A percentile compares a stretch with the other conserved stretches of the same genome.
Conservation (phyloP, 208 protist genomes). For the Zelonia costaricensis region DNA sequence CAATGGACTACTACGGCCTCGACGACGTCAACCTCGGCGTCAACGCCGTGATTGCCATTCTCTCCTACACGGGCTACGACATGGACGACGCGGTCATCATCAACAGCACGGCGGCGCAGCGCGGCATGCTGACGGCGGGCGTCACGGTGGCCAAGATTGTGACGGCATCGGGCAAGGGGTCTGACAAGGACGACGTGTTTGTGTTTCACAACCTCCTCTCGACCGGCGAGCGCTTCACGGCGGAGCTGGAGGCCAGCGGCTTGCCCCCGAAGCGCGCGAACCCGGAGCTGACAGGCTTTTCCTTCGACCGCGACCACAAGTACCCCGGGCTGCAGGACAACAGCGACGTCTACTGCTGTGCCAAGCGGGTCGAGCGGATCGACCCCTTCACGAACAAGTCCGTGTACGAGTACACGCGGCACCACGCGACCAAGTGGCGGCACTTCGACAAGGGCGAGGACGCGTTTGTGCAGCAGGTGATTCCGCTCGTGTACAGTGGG, state of each 20-base stretch:
- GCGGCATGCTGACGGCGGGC: slow-evolving; percentile 97
- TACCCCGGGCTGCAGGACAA: slow-evolving; percentile 67
- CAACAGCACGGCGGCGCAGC: slow-evolving; percentile 97
- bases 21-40: slow-evolving; percentile 98
- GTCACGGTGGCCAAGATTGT: slow-evolving; percentile 94
- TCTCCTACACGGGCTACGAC: slow-evolving; percentile 99
- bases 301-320: slow-evolving; percentile 80
- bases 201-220: slow-evolving; percentile 87
- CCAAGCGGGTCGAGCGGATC: slow-evolving; percentile 68
- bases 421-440: slow-evolving; percentile 84
- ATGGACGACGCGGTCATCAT: slow-evolving; percentile 99
- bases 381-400: slow-evolving; percentile 77
- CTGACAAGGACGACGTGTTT: slow-evolving; percentile 57
- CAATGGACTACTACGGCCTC: slow-evolving; percentile 94
- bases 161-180: slow-evolving; percentile 47
- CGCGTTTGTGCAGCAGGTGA: slow-evolving; percentile 89
- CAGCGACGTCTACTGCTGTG: slow-evolving; percentile 84
- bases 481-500: slow-evolving; percentile 84
- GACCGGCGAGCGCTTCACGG: slow-evolving; percentile 64
- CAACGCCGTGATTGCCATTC: slow-evolving; percentile 99
- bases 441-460: slow-evolving; percentile 93
- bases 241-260: slow-evolving; percentile 70
- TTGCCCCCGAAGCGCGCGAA: slow-evolving; percentile 65
- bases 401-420: slow-evolving; percentile 83
- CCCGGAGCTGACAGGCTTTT: slow-evolving; percentile 51